Evolutionary conservation across 306 rosid species (phyloP), one percentile per base, ranked within the genome.

Genomic region (Oemleria cerasiformis): DNA sequence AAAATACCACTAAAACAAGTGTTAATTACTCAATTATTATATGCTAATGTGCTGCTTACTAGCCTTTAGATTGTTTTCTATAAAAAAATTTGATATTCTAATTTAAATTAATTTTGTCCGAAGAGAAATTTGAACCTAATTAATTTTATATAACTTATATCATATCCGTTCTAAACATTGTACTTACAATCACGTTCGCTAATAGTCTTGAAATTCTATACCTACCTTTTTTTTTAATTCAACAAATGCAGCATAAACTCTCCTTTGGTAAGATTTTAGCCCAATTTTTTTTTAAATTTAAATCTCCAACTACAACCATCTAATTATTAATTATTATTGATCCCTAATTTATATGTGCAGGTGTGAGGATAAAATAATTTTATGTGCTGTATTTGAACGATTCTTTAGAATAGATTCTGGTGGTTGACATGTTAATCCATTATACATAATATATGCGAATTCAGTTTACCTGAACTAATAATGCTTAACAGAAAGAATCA

Each of bases 291-390:
- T 30, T 30, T 1, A 30, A 30, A 30, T 30, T 30, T 39, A 17
- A 44, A 41, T 62, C 49, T 21, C 49, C 63, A 63, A 20, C 45
- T 17, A 7, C 53, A 23, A 51, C 72, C 36, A 44, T 58, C 17
- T 47, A 44, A 47, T 30, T 30, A 30, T 30, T 30, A 30, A n/a
- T n/a, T 25, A 25, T 25, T 25, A 25, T 25, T 25, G 2, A 25
- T 25, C 30, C 2, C 30, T 25, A 25, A 25, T 55, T 41, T 41
- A 2, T 20, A 36, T 2, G 14, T 4, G 15, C 11, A 17, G 25
- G 23, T n/a, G 40, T 25, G n/a, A 17, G 15, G 70, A 63, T 51
- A 63, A 73, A 51, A 20, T 63, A 25, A 73, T 50, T 73, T 20
- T 55, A 63, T 23, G 55, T 40, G 69, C 48, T 61, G 76, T 21